Evolutionary conservation across 768 basidiomycete genomes (phyloP).

Genomic region (Mycena crocata): DNA sequence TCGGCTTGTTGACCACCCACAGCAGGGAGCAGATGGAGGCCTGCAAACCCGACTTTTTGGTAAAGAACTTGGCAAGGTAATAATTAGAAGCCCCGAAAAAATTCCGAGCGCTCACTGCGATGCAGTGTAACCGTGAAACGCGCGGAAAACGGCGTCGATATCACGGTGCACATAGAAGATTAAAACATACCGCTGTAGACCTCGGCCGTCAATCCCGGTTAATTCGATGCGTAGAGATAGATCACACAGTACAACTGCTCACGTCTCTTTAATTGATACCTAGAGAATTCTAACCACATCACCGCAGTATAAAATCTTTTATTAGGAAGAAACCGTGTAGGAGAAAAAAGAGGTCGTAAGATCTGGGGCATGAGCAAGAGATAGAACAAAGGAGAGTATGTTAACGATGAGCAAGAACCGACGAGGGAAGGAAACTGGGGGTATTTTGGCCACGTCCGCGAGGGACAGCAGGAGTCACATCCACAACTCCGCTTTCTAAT

Average conservation of each 20-base stretch:
- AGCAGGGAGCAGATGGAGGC: conserved; percentile 73
- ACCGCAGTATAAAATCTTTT: conserved; percentile 42
- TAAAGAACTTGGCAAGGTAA: conserved; percentile 78
- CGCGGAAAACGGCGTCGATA: conserved; percentile 56
- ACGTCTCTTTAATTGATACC: background rate
- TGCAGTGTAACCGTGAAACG: conserved; percentile 48
- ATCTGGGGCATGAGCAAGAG: conserved; percentile 19
- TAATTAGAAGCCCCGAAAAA: background rate
- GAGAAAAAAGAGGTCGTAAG: conserved; percentile 13
- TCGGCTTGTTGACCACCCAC: conserved; percentile 88
- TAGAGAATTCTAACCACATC: conserved; percentile 21
- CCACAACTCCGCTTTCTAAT: conserved; percentile 48
- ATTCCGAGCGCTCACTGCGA: background rate
- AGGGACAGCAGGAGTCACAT: conserved; percentile 17
- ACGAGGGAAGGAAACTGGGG: conserved; percentile 10
- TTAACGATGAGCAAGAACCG: conserved; percentile 29
- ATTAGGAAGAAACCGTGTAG: conserved; percentile 35
- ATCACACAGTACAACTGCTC: too few species aligned
- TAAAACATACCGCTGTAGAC: too few species aligned
- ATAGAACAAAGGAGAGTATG: conserved; percentile 23
- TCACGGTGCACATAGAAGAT: conserved; percentile 52
- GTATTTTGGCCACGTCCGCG: conserved; percentile 28
- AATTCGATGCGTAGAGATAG: too few species aligned
- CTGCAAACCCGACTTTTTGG: conserved; percentile 73
- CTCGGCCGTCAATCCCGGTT: too few species aligned